Evolutionary conservation across 805 yeast genomes (phyloP).

Genomic region (Pichia heedii): DNA sequence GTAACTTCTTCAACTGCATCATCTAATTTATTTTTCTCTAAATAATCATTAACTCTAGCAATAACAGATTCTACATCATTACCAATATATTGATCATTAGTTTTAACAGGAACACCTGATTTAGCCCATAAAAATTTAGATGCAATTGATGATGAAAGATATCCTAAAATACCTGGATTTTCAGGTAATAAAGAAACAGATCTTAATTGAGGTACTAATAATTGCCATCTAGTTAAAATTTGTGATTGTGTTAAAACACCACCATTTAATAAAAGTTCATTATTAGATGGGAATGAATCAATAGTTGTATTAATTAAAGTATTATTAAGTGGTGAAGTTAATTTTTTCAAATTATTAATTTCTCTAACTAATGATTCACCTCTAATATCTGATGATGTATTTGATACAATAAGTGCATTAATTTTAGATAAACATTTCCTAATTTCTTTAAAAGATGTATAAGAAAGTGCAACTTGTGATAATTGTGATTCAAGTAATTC

Average conservation of each 20-base stretch:
- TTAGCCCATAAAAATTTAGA: slow-evolving; percentile 70
- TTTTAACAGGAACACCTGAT: slow-evolving; percentile 53
- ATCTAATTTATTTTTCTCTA: slow-evolving; percentile 69
- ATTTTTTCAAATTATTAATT: slow-evolving; percentile 29
- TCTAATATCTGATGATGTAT: slow-evolving; percentile 30
- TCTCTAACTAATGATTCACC: slow-evolving; percentile 41
- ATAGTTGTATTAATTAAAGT: slow-evolving; percentile 32
- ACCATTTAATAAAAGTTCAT: slow-evolving; percentile 30
- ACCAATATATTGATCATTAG: slow-evolving; percentile 35
- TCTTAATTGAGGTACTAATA: slow-evolving; percentile 77
- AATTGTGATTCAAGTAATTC: slow-evolving; percentile 41
- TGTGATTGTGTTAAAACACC: slow-evolving; percentile 75
- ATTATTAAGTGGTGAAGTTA: slow-evolving; percentile 30
- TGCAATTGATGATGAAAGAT: slow-evolving; percentile 69
- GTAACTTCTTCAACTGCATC: slow-evolving; percentile 91
- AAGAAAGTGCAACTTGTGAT: slow-evolving; percentile 33
- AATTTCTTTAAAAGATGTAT: slow-evolving; percentile 30
- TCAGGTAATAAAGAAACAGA: slow-evolving; percentile 86
- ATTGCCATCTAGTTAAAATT: slow-evolving; percentile 68
- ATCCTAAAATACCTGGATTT: slow-evolving; percentile 92
- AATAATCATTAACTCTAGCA: slow-evolving; percentile 72
- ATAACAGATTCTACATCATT: slow-evolving; percentile 83
- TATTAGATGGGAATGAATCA: slow-evolving; percentile 34
- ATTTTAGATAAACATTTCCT: slow-evolving; percentile 38
- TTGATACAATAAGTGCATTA: slow-evolving; percentile 29